Evolutionary conservation across 2,329 filamentous ascomycete genomes (phyloP).

Genomic region (Colletotrichum sp.): DNA sequence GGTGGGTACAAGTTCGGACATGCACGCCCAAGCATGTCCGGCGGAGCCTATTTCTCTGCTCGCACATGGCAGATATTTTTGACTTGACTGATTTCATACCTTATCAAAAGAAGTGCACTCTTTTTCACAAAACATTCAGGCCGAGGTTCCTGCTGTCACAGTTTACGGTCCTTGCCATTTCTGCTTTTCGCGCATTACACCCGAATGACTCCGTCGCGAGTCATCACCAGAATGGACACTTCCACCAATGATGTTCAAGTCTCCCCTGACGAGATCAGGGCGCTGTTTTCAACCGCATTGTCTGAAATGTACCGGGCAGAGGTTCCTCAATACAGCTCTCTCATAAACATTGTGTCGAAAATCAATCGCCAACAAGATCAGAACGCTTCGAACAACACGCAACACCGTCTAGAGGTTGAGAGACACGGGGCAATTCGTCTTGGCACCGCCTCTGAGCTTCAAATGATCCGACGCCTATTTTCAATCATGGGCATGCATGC

Average conservation of each 20-base stretch:
- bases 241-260: neutral
- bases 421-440: constrained; percentile 54
- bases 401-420: constrained; percentile 25
- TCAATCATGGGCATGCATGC: constrained; percentile 50
- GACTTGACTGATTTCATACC: neutral
- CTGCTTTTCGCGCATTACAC: neutral
- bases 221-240: neutral
- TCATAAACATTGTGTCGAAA: constrained; percentile 23
- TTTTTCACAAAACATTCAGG: neutral
- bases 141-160: accelerated
- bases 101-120: neutral
- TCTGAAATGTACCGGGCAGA: constrained; percentile 28
- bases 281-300: constrained; percentile 23
- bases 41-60: neutral
- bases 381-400: neutral
- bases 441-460: constrained; percentile 47
- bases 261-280: constrained; percentile 25
- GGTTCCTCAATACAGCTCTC: constrained; percentile 25
- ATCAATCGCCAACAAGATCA: constrained; percentile 6
- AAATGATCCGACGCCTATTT: constrained; percentile 47
- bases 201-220: neutral
- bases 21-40: neutral
- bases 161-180: neutral
- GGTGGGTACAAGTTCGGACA: neutral
- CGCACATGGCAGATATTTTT: neutral